These are phyloP conservation scores for Asterella californica DNA, from an alignment of 225 moss, liverwort and hornwort genomes.

Conservation along the genomic window DNA sequence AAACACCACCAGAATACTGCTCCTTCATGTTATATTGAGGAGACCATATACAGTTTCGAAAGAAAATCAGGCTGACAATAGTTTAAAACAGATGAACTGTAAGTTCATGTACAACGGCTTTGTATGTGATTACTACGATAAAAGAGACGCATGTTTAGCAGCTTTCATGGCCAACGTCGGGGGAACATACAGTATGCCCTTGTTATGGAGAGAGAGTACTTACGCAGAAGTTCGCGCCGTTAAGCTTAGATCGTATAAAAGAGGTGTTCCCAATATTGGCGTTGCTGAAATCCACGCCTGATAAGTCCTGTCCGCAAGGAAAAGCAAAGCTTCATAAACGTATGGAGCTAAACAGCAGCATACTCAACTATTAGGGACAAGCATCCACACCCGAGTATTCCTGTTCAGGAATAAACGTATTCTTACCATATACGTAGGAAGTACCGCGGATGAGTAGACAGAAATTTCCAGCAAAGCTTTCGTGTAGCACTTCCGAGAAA, in stretches of 20 bases:
- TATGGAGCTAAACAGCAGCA: not conserved
- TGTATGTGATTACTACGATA: not conserved
- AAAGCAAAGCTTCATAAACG: not conserved
- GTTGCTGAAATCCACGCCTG: constrained; percentile 82
- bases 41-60: too few species aligned
- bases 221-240: constrained; percentile 58
- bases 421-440: not conserved
- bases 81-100: too few species aligned
- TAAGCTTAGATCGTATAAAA: constrained; percentile 71
- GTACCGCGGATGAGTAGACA: not conserved
- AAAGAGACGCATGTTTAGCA: not conserved
- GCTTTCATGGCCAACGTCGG: not conserved
- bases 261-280: constrained; percentile 71
- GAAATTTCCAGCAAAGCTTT: too few species aligned
- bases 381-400: not conserved
- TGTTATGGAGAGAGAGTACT: not conserved
- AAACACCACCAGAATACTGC: too few species aligned
- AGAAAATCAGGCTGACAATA: too few species aligned
- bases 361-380: not conserved
- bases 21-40: too few species aligned
- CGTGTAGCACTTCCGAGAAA: too few species aligned
- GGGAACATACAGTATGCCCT: too few species aligned
- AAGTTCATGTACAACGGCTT: too few species aligned
- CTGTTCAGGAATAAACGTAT: not conserved
- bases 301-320: constrained; percentile 49